Percentiles rank a stretch among this genome's conserved stretches.
phyloP scores from a whole-genome alignment of 208 protist species.

The Crithidia thermophila region DNA sequence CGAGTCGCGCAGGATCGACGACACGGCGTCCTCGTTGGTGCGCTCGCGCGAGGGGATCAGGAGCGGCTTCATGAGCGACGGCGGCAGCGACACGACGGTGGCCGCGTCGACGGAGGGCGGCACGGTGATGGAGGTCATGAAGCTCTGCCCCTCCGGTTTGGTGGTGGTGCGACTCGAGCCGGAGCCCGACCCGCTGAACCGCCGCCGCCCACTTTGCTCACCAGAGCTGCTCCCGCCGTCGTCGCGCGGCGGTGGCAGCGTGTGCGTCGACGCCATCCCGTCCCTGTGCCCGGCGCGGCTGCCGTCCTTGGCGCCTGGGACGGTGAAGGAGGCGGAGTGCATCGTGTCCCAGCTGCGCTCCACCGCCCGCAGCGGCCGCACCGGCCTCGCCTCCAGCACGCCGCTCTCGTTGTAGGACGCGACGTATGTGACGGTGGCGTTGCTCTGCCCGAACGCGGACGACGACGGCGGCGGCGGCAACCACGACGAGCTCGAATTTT shows the following conservation, averaged over 20 bases:
- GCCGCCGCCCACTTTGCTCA: not conserved
- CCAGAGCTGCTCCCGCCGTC: not conserved
- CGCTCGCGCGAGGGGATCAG: not conserved
- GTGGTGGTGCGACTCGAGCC: conserved; percentile 1
- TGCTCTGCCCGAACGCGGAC: not conserved
- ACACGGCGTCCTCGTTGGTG: not conserved
- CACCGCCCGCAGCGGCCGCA: not conserved
- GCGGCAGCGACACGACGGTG: not conserved
- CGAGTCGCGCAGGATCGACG: conserved; percentile 5
- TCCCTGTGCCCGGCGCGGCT: not conserved
- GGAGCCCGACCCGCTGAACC: not conserved
- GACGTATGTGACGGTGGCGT: not conserved
- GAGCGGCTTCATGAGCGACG: conserved; percentile 13
- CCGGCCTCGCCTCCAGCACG: not conserved
- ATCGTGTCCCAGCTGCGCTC: conserved; percentile 10
- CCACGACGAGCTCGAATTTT: conserved; percentile 22
- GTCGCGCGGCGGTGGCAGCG: conserved; percentile 7
- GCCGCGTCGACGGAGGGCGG: not conserved
- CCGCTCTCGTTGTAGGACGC: conserved; percentile 12
- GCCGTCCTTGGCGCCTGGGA: conserved; percentile 5
- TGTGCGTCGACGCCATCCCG: conserved; percentile 12
- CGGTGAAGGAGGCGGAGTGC: not conserved
- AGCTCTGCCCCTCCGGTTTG: too few relatives aligned
- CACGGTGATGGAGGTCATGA: not conserved
- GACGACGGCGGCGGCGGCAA: not conserved